Evolutionary conservation across 768 basidiomycete species (phyloP).

Genomic region (Mrakia gelida): DNA sequence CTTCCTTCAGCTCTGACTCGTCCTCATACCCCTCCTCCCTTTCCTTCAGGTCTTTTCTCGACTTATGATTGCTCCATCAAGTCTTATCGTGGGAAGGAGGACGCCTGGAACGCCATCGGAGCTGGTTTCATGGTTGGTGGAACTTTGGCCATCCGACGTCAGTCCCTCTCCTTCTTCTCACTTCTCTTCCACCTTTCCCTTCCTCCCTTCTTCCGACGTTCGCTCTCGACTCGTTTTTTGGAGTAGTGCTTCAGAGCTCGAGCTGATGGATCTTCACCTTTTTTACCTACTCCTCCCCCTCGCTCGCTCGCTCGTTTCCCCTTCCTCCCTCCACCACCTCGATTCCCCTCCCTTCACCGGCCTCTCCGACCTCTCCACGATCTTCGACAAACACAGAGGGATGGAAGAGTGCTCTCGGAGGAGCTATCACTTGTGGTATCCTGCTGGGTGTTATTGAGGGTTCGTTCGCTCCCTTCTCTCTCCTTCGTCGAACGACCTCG

Average conservation of each 20-base stretch:
- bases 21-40: not conserved
- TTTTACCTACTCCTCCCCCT: too few species aligned
- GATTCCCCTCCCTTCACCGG: not conserved
- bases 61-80: conserved; percentile 98
- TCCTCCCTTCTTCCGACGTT: not conserved
- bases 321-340: not conserved
- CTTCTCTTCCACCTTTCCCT: not conserved
- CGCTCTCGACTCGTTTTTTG: too few species aligned
- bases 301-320: not conserved
- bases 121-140: conserved; percentile 99
- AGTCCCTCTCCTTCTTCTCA: conserved; percentile 45
- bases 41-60: conserved; percentile 62
- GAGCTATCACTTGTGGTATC: conserved; percentile 94
- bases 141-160: conserved; percentile 86
- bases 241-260: too few species aligned
- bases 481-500: conserved; percentile 4
- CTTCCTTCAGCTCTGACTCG: not conserved
- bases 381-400: conserved; percentile 58
- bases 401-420: conserved; percentile 80
- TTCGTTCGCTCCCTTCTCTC: conserved; percentile 18
- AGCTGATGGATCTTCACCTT: too few species aligned
- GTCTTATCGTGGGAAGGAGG: conserved; percentile 92
- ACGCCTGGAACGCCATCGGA: conserved; percentile 98
- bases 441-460: conserved; percentile 62
- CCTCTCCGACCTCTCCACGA: not conserved